Percentiles rank a stretch among this genome's conserved stretches.
Evolutionary conservation across 2,329 filamentous ascomycete species (phyloP).

Genomic region (Arachnomyces sp.): DNA sequence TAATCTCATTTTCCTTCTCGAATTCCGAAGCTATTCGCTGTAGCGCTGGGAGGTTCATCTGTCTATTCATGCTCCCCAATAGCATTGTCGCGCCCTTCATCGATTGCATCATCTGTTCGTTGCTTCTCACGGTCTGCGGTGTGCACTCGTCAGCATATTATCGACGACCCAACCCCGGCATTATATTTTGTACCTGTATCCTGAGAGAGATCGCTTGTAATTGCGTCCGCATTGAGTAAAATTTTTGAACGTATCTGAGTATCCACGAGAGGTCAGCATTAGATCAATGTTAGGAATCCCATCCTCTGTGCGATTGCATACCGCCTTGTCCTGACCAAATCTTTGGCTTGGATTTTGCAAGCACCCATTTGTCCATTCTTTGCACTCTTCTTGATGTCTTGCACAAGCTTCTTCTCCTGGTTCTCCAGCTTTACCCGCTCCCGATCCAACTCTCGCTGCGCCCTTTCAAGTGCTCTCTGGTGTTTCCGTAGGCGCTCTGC

Average conservation of each 20-base stretch:
- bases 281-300: too few species aligned
- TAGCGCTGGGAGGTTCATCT: slow-evolving; percentile 92
- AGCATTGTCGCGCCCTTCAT: slow-evolving; percentile 97
- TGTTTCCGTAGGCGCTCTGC: slow-evolving; percentile 61
- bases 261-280: not conserved
- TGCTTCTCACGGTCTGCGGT: slow-evolving; percentile 81
- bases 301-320: slow-evolving; percentile 25
- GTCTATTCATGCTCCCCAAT: slow-evolving; percentile 91
- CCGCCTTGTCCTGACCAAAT: slow-evolving; percentile 83
- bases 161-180: not conserved
- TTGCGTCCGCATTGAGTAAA: slow-evolving; percentile 96
- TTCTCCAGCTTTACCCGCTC: slow-evolving; percentile 94
- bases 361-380: slow-evolving; percentile 99
- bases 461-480: slow-evolving; percentile 93
- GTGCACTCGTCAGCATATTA: slow-evolving; percentile 6
- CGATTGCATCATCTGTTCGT: slow-evolving; percentile 99
- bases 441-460: slow-evolving; percentile 89
- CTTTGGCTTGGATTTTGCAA: slow-evolving; percentile 96
- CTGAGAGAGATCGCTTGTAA: slow-evolving; percentile 90
- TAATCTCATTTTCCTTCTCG: slow-evolving; percentile 96
- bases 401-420: slow-evolving; percentile 93
- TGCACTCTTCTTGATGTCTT: slow-evolving; percentile 95
- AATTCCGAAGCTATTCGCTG: slow-evolving; percentile 99
- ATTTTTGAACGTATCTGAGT: slow-evolving; percentile 85
- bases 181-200: slow-evolving; percentile 62